These are phyloP conservation scores for Globisporangium camurandrum DNA, from an alignment of 352 stramenopile genomes.

Conservation along the genomic window DNA sequence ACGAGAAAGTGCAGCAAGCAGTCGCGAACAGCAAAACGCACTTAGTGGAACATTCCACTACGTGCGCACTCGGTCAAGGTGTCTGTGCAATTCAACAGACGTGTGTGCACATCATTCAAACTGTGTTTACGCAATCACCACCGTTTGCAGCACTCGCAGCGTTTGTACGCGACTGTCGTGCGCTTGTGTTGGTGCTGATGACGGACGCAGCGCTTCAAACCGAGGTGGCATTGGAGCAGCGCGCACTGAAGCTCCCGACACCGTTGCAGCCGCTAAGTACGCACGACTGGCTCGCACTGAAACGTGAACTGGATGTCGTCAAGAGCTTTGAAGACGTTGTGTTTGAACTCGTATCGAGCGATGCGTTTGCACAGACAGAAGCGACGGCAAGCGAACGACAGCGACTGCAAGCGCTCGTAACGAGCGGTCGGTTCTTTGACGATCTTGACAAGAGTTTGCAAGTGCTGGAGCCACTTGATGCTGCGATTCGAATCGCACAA, in stretches of 20 bases:
- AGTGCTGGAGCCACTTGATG: slow-evolving; percentile 5
- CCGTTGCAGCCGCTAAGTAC: not conserved
- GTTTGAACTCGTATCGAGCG: slow-evolving; percentile 2
- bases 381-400: not conserved
- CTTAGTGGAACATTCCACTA: not conserved
- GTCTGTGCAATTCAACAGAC: not conserved
- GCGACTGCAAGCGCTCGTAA: not conserved
- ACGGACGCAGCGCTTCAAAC: slow-evolving; percentile 1
- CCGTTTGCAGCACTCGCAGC: not conserved
- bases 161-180: slow-evolving; percentile 14
- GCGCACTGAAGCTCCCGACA: not conserved
- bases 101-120: slow-evolving; percentile 8
- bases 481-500: not conserved
- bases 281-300: not conserved
- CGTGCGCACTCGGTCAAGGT: too few relatives aligned
- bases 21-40: not conserved
- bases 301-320: slow-evolving; percentile 1
- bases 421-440: slow-evolving; percentile 3
- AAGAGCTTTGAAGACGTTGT: slow-evolving; percentile 8
- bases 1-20: slow-evolving; percentile 1
- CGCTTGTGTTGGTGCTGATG: slow-evolving; percentile 14
- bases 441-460: slow-evolving; percentile 8
- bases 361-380: not conserved
- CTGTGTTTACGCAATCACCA: slow-evolving; percentile 13
- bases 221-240: slow-evolving; percentile 4